Conservation (phyloP, 257 asterid species). For the Solanum bukasovii region DNA sequence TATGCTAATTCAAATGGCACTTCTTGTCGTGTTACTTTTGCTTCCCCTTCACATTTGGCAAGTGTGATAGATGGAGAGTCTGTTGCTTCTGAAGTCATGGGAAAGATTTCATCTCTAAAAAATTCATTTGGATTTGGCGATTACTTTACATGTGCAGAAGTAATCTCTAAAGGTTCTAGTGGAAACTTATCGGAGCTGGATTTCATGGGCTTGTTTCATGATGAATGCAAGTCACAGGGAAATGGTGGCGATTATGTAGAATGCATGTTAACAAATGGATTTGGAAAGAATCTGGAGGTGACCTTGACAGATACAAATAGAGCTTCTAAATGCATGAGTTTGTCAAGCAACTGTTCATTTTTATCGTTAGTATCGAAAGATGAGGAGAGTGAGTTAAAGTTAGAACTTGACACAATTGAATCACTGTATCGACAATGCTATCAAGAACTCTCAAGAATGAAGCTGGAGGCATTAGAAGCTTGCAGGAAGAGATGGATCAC, state of each 20-base stretch:
- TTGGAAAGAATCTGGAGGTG: slow-evolving; percentile 8
- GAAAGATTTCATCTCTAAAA: slow-evolving; percentile 16
- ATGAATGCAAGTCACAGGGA: slow-evolving; percentile 24
- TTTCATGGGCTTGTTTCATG: slow-evolving; percentile 15
- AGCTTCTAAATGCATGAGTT: slow-evolving; percentile 12
- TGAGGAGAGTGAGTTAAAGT: slow-evolving; percentile 11
- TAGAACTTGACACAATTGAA: slow-evolving; percentile 25
- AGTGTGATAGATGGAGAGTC: slow-evolving; percentile 19
- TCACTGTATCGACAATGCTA: slow-evolving; percentile 21
- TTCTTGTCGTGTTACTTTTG: slow-evolving; percentile 11
- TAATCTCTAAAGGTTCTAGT: slow-evolving; percentile 11
- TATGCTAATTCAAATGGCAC: slow-evolving; percentile 1
- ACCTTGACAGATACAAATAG: slow-evolving; percentile 2
- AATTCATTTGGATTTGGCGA: slow-evolving; percentile 5
- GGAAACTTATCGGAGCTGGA: slow-evolving; percentile 29
- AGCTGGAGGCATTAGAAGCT: slow-evolving; percentile 27
- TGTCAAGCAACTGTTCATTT: slow-evolving; percentile 19
- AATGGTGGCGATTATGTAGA: slow-evolving; percentile 8
- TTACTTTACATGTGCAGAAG: background rate
- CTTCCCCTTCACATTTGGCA: slow-evolving; percentile 12
- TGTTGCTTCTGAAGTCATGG: slow-evolving; percentile 20
- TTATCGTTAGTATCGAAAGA: slow-evolving; percentile 14
- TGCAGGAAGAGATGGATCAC: slow-evolving; percentile 38
- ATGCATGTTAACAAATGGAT: slow-evolving; percentile 13
- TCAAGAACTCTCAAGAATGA: slow-evolving; percentile 21